phyloP scores from a whole-genome alignment of 805 yeast genomes.

The Metschnikowia kofuensis region DNA sequence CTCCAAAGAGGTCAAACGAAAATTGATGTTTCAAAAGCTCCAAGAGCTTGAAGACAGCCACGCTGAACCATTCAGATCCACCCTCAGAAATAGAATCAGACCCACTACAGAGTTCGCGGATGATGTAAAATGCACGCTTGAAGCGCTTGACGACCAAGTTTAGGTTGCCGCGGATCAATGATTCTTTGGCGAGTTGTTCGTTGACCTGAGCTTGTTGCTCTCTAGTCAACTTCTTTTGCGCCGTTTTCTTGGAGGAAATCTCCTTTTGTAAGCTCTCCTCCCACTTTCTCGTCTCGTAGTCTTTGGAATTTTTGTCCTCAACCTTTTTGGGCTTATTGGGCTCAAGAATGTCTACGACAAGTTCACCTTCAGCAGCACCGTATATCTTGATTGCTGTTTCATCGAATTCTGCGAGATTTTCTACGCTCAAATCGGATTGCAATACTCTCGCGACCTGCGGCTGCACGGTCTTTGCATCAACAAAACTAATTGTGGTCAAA shows the following conservation, averaged over 20 bases:
- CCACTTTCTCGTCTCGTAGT: slow-evolving; percentile 85
- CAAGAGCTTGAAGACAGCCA: slow-evolving; percentile 52
- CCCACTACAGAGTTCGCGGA: slow-evolving; percentile 51
- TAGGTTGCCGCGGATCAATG: slow-evolving; percentile 49
- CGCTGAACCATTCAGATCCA: slow-evolving; percentile 63
- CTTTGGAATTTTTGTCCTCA: slow-evolving; percentile 72
- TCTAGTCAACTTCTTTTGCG: slow-evolving; percentile 60
- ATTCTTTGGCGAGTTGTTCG: slow-evolving; percentile 63
- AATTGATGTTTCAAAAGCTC: slow-evolving; percentile 37
- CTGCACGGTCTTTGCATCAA: slow-evolving; percentile 54
- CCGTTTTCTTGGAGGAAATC: slow-evolving; percentile 52
- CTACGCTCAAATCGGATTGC: slow-evolving; percentile 37
- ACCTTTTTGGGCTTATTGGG: slow-evolving; percentile 35
- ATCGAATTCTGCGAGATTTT: slow-evolving; percentile 39
- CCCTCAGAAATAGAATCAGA: slow-evolving; percentile 10
- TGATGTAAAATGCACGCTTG: slow-evolving; percentile 50
- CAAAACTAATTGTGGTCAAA: slow-evolving; percentile 48
- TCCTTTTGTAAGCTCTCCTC: slow-evolving; percentile 80
- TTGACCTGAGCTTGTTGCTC: slow-evolving; percentile 70
- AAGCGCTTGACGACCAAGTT: slow-evolving; percentile 33
- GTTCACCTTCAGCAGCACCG: slow-evolving; percentile 64
- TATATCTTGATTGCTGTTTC: slow-evolving; percentile 58
- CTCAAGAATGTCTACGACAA: slow-evolving; percentile 63
- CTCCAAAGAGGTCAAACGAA: slow-evolving; percentile 38
- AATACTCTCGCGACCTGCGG: slow-evolving; percentile 49